Evolutionary conservation across 805 yeast genomes (phyloP).

Genomic region (Yamadazyma sp.): DNA sequence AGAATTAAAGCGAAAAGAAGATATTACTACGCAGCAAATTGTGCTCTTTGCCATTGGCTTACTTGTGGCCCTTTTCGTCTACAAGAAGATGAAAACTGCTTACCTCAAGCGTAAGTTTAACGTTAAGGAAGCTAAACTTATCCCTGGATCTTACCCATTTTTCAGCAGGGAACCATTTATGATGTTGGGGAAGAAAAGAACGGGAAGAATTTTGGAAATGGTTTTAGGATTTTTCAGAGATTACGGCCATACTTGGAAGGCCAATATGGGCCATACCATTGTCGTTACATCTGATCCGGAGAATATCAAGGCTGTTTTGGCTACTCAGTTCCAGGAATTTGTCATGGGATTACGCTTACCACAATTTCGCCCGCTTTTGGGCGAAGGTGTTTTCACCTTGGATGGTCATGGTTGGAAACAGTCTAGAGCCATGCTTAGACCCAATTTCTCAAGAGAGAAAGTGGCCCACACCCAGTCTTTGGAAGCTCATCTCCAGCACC

Average conservation of each 20-base stretch:
- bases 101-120: constrained; percentile 13
- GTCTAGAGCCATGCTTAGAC: constrained; percentile 34
- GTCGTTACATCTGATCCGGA: constrained; percentile 31
- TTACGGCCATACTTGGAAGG: constrained; percentile 18
- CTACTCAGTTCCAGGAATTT: constrained; percentile 36
- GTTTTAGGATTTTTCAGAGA: constrained; percentile 15
- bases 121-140: constrained; percentile 13
- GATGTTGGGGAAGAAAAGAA: constrained; percentile 13
- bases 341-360: constrained; percentile 30
- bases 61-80: constrained; percentile 3
- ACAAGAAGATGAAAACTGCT: constrained; percentile 5
- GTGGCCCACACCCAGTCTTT: constrained; percentile 31
- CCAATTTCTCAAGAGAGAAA: constrained; percentile 35
- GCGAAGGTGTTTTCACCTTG: constrained; percentile 37
- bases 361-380: constrained; percentile 30
- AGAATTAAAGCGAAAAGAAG: neutral
- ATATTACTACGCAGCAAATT: constrained; percentile 1
- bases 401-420: constrained; percentile 39
- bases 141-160: constrained; percentile 18
- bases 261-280: constrained; percentile 22
- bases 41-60: constrained; percentile 1
- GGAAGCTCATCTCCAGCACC: constrained; percentile 26
- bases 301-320: constrained; percentile 33
- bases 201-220: constrained; percentile 13
- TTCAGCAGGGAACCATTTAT: constrained; percentile 15